phyloP scores from a whole-genome alignment of 2,329 filamentous ascomycete genomes.

The Metarhizium robertsii region DNA sequence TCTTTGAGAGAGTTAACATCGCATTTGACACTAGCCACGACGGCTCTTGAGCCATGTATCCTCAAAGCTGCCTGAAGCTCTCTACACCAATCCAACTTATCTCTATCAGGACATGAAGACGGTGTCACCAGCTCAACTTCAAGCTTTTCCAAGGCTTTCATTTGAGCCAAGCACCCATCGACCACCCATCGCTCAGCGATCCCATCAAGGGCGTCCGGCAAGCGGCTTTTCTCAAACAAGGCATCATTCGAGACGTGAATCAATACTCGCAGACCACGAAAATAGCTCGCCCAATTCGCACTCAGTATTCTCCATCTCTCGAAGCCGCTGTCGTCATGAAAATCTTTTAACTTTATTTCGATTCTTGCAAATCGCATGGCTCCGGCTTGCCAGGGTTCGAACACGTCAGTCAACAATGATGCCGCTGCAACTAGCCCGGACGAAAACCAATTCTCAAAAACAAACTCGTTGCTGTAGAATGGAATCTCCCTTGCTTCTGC shows the following conservation, averaged over 20 bases:
- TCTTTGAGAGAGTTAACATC: too few species aligned
- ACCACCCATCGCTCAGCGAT: not conserved
- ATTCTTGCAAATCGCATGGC: not conserved
- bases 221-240: not conserved
- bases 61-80: not conserved
- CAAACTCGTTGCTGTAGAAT: not conserved
- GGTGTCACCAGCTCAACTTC: not conserved
- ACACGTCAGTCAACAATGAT: not conserved
- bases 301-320: not conserved
- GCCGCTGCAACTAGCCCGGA: not conserved
- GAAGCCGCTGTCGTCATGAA: not conserved
- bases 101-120: not conserved
- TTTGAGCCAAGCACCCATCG: not conserved
- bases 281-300: not conserved
- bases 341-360: not conserved
- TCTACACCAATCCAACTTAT: not conserved
- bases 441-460: not conserved
- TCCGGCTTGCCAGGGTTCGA: not conserved
- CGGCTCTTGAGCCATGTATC: not conserved
- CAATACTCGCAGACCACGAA: not conserved
- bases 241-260: not conserved
- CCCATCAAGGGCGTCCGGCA: not conserved
- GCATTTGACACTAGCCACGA: not conserved
- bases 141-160: not conserved
- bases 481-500: not conserved